Conservation (phyloP, 257 asterid genomes). For the Buddleja alternifolia region DNA sequence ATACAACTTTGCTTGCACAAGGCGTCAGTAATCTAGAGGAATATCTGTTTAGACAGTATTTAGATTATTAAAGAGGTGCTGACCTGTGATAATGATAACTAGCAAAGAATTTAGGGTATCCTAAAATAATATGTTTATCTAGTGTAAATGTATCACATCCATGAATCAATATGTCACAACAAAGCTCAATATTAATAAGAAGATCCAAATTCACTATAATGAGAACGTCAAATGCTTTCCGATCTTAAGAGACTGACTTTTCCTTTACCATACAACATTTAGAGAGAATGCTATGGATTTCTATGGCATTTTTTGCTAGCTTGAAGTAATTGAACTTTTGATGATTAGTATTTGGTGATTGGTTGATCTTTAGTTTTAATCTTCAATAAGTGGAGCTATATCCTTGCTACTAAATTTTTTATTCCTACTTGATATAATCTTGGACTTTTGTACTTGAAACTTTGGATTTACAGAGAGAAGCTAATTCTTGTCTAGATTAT, state of each 20-base stretch:
- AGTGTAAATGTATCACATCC: not conserved
- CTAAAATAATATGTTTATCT: not conserved
- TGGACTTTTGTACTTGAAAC: not conserved
- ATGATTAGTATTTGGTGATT: not conserved
- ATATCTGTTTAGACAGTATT: no score
- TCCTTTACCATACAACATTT: not conserved
- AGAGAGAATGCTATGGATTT: not conserved
- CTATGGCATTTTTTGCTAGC: not conserved
- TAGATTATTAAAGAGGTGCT: not conserved
- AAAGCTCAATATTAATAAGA: conserved; percentile 6
- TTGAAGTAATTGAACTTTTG: not conserved
- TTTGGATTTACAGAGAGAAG: not conserved
- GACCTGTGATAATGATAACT: not conserved
- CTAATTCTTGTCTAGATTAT: not conserved
- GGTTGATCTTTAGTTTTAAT: not conserved
- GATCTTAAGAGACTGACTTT: not conserved
- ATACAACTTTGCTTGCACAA: no score
- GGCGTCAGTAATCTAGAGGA: no score
- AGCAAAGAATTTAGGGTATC: not conserved
- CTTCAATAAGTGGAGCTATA: not conserved
- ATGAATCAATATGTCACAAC: not conserved
- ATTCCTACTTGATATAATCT: not conserved
- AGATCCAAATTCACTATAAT: not conserved
- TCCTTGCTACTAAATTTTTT: no score
- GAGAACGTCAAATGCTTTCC: not conserved